A percentile compares a stretch with the other conserved stretches of the same genome.
These are phyloP conservation scores for Oleoguttula mirabilis DNA, from an alignment of 495 filamentous ascomycete species.

Conservation along the genomic window DNA sequence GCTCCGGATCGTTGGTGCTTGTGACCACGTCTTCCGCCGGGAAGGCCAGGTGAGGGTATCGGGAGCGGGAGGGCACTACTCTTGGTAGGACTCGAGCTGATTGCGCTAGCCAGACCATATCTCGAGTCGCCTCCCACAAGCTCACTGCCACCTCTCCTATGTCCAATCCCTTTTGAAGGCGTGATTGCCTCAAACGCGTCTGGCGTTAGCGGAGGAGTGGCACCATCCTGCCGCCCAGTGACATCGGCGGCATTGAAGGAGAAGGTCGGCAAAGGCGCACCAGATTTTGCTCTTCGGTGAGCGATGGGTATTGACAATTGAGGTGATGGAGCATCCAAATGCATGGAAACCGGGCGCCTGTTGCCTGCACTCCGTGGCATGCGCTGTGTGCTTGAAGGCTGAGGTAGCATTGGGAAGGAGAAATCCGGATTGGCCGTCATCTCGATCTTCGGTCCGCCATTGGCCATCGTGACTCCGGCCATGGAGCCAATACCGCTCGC, in stretches of 20 bases:
- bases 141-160: conserved; percentile 65
- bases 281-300: conserved; percentile 19
- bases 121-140: conserved; percentile 64
- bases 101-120: conserved; percentile 41
- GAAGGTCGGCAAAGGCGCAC: conserved; percentile 28
- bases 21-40: conserved; percentile 52
- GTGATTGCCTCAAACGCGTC: conserved; percentile 20
- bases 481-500: too few species aligned
- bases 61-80: conserved; percentile 44
- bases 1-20: conserved; percentile 78
- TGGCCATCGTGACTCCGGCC: too few species aligned
- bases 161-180: conserved; percentile 41
- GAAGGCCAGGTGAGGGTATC: conserved; percentile 35
- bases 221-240: conserved; percentile 6
- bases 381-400: neutral
- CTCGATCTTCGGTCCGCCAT: conserved; percentile 14
- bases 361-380: neutral
- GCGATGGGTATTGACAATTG: too few species aligned
- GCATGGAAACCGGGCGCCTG: conserved; percentile 15
- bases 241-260: conserved; percentile 27
- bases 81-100: conserved; percentile 54
- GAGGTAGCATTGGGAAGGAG: conserved; percentile 11
- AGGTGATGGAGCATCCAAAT: conserved; percentile 2
- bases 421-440: conserved; percentile 17
- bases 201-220: conserved; percentile 26